A percentile compares a stretch with the other conserved stretches of the same genome.
These are phyloP conservation scores for Xerocomus tenax DNA, from an alignment of 1,284 basidiomycete species.

Conservation along the genomic window DNA sequence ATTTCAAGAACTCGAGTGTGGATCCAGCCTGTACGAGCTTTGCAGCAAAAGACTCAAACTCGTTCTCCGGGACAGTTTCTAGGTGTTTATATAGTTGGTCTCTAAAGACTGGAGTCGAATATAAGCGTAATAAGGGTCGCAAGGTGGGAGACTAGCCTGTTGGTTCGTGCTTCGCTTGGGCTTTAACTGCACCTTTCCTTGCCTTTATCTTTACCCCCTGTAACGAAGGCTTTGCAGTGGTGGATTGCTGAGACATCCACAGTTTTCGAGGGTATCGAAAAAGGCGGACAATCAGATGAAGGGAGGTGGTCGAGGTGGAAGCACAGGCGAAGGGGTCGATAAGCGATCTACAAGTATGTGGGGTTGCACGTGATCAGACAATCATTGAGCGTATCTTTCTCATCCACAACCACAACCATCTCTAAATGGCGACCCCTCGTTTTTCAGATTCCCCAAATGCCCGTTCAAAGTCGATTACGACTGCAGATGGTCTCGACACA, in stretches of 20 bases:
- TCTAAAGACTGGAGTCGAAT: slow-evolving; percentile 66
- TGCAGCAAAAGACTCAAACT: slow-evolving; percentile 75
- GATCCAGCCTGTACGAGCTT: slow-evolving; percentile 88
- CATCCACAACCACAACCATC: slow-evolving; percentile 17
- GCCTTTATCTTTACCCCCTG: slow-evolving; percentile 84
- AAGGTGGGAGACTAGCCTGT: slow-evolving; percentile 37
- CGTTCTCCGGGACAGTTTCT: slow-evolving; percentile 72
- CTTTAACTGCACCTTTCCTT: slow-evolving; percentile 80
- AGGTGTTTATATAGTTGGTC: slow-evolving; percentile 92
- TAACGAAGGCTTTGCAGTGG: slow-evolving; percentile 73
- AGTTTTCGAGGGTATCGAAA: slow-evolving; percentile 35
- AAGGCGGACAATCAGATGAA: slow-evolving; percentile 21
- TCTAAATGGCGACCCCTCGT: slow-evolving; percentile 20
- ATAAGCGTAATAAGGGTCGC: slow-evolving; percentile 12
- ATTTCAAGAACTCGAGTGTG: slow-evolving; percentile 89
- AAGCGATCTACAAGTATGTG: slow-evolving; percentile 19
- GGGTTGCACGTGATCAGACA: slow-evolving; percentile 20
- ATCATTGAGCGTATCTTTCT: background rate
- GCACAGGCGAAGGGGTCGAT: slow-evolving; percentile 17
- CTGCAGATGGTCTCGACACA: slow-evolving; percentile 62
- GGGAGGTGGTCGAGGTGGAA: background rate
- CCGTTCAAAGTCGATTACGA: slow-evolving; percentile 66
- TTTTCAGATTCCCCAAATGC: slow-evolving; percentile 47
- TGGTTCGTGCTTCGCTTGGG: slow-evolving; percentile 83
- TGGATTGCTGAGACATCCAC: slow-evolving; percentile 83